Base-by-base conservation (phyloP, 192 early-diverging fungal species). In the Rhizophagus clarus region DNA sequence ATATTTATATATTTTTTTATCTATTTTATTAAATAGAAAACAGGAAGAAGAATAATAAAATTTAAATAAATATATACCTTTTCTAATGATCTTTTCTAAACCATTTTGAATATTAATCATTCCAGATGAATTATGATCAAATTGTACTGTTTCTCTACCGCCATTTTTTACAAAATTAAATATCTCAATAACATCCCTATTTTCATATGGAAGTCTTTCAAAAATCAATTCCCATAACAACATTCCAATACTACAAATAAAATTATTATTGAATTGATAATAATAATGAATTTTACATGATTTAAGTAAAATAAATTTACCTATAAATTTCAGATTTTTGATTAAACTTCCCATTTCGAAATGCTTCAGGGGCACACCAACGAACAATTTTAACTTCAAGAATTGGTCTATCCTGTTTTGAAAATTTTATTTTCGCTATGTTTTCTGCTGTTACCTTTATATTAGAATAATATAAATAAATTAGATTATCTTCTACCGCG, bases 311-410 rank as follows among this genome's bases (percentile, higher is more conserved):
- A 32, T 32, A 32, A 31, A 10, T 20, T 12, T 24, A 62, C 74
- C 74, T 76, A 69, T 56, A 79, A 24, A 79, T 61, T 70, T 79
- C 77, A 79, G 68, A 79, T 79, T 79, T 64, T 7, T n/a, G n/a
- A 62, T 31, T 42, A 70, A 61, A 70, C 22, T 9, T 31, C 24
- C 10, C 61, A 47, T 51, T 71, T 79, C 3, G 34, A 34, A 34
- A 4, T 2, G 5, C 5, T 61, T 79, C 77, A 22, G 77, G 77
- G 10, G 77, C 42, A 60, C 70, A 10, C 77, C 77, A 79, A 71
- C 51, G 45, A 70, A 71, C 22, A n/a, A 26, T 1, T 61, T 60
- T 42, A 29, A 56, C 26, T 17, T 71, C 5, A 49, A 71, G 71
- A 32, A 61, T 79, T 70, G 77, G 5, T 34, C 34, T 34, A 34